Evolutionary conservation across 129 eudicot species (phyloP).

Genomic region (Apium graveolens): DNA sequence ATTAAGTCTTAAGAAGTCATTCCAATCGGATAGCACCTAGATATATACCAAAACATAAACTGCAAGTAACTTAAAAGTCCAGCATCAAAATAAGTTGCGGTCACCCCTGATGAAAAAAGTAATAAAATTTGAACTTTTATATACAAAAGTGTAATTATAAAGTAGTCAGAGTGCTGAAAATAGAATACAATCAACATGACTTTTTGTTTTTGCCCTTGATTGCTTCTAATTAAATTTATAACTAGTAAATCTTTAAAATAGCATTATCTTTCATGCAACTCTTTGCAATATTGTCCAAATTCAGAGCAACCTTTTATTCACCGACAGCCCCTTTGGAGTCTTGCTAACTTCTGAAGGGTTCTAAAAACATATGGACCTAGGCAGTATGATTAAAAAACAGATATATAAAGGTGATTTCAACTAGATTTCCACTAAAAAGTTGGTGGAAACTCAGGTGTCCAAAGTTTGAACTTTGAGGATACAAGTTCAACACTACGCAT

Average conservation of each 20-base stretch:
- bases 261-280: background rate
- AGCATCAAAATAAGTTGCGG: background rate
- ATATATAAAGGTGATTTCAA: background rate
- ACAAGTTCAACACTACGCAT: background rate
- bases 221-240: too few relatives aligned
- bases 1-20: background rate
- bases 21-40: background rate
- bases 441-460: background rate
- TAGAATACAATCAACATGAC: background rate
- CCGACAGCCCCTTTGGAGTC: background rate
- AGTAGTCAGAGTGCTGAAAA: background rate
- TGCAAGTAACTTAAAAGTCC: background rate
- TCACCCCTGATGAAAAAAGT: background rate
- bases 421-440: background rate
- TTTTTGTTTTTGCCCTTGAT: background rate
- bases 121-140: background rate
- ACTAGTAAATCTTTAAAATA: background rate
- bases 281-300: background rate
- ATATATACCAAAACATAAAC: background rate
- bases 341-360: background rate
- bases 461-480: background rate
- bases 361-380: background rate
- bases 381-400: background rate
- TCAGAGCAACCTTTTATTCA: background rate
- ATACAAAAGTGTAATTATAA: background rate